Base-by-base conservation (phyloP, 352 stramenopile genomes). In the Globisporangium camurandrum region DNA sequence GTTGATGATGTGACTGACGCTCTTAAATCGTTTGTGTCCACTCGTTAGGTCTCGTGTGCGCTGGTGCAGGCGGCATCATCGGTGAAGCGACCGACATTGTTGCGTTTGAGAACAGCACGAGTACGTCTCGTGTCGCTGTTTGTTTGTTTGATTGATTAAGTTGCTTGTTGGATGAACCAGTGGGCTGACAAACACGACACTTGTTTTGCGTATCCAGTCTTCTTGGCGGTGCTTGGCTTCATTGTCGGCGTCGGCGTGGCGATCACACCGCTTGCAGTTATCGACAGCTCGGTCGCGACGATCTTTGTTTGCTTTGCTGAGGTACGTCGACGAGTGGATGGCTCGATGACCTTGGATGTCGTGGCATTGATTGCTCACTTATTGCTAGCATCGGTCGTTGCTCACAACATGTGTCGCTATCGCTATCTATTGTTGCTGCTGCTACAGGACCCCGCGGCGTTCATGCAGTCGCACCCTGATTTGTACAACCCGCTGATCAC, bases 231-330 rank as follows among this genome's bases (percentile, higher is more conserved):
- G 22, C 54, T 98, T 41, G 90, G 92, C 30, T 70, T 97, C n/a
- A 61, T 96, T 26, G 68, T 97, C 26, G 91, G 91, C 41, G 66
- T 93, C 27, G 76, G 91, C 7, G 67, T 98, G 14, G 83, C 88
- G 19, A 75, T 85, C 42, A 96, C 96, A 10, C 75, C 95, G 30
- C 71, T 98, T 30, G 83, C 84, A 41, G 90, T 97, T 30, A 90
- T 98, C 26, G 83, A 94, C 61, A 96, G 84, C 56, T 96, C 92
- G 3, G 88, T 98, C 17, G 93, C 95, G 38, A 98, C 95, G 2
- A 91, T 98, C 34, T 98, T 98, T 59, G 95, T 98, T 12, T 98
- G 93, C 71, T 98, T 98, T 62, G 93, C 93, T 2, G 88, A 98
- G 65, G 79, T 79, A 46, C 16, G 58, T 46, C 2, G n/a, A n/a